phyloP scores from a whole-genome alignment of 2,329 filamentous ascomycete species.

The Fusarium fracticaudum region DNA sequence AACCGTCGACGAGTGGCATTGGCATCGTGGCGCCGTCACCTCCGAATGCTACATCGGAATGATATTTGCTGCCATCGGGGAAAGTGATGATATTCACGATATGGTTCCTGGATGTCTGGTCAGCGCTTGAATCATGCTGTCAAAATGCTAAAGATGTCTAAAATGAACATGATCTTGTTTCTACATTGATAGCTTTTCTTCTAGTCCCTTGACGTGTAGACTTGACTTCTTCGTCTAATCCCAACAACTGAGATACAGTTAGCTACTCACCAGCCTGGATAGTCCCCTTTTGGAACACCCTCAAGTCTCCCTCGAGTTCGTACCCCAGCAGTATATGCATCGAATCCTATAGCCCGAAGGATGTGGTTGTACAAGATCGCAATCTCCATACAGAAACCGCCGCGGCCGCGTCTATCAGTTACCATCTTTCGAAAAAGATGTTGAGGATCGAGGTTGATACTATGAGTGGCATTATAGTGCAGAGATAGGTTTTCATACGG shows the following conservation, averaged over 20 bases:
- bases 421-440: conserved; percentile 62
- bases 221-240: background rate
- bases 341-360: conserved; percentile 60
- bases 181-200: too few relatives aligned
- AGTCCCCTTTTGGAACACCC: conserved; percentile 54
- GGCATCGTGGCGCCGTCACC: conserved; percentile 69
- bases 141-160: accelerated
- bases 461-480: conserved; percentile 57
- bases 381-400: conserved; percentile 71
- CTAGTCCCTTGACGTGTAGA: background rate
- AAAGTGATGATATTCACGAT: conserved; percentile 71
- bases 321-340: conserved; percentile 65
- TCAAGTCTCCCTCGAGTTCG: conserved; percentile 54
- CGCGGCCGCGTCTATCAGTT: conserved; percentile 51
- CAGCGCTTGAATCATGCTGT: accelerated
- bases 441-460: conserved; percentile 56
- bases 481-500: conserved; percentile 67
- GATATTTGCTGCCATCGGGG: conserved; percentile 56
- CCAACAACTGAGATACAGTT: background rate
- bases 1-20: conserved; percentile 59
- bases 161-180: background rate
- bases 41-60: conserved; percentile 73
- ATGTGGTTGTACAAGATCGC: conserved; percentile 65
- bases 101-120: conserved; percentile 53
- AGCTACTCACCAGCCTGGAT: conserved; percentile 54